phyloP scores from a whole-genome alignment of 2,329 filamentous ascomycete genomes.

The Xylaria polymorpha region DNA sequence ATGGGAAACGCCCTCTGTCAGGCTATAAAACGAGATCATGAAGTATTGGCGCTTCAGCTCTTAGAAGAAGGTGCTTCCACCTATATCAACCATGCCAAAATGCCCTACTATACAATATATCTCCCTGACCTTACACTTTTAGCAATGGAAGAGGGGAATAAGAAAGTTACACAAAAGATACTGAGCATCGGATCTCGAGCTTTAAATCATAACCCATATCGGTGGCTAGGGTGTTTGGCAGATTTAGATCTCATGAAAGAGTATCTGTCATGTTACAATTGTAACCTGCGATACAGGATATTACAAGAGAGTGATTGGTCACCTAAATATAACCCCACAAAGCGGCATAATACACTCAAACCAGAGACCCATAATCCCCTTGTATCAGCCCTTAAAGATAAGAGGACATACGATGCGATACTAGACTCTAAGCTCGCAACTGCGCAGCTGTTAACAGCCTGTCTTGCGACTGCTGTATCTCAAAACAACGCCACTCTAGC shows the following conservation, averaged over 20 bases:
- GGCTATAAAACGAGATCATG: background rate
- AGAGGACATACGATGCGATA: background rate
- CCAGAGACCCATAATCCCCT: too few species aligned
- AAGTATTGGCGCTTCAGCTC: background rate
- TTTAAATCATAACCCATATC: too few species aligned
- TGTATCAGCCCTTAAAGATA: background rate
- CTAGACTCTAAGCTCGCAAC: conserved; percentile 15
- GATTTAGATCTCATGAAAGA: background rate
- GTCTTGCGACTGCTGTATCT: conserved; percentile 9
- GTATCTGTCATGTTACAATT: conserved; percentile 5
- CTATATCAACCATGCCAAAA: too few species aligned
- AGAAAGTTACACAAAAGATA: background rate
- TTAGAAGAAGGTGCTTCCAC: conserved; percentile 14
- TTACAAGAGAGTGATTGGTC: too few species aligned
- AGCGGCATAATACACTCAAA: too few species aligned
- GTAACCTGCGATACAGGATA: too few species aligned
- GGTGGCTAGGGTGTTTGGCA: too few species aligned
- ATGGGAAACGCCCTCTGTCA: background rate
- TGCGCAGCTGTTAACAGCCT: conserved; percentile 2
- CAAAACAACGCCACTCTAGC: background rate
- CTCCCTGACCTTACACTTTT: background rate
- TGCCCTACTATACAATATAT: too few species aligned
- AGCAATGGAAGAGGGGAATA: background rate
- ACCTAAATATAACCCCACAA: too few species aligned
- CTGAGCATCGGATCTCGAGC: background rate